Evolutionary conservation across 306 rosid species (phyloP), one percentile per base, ranked within the genome.

Genomic region (Lathyrus sativus): DNA sequence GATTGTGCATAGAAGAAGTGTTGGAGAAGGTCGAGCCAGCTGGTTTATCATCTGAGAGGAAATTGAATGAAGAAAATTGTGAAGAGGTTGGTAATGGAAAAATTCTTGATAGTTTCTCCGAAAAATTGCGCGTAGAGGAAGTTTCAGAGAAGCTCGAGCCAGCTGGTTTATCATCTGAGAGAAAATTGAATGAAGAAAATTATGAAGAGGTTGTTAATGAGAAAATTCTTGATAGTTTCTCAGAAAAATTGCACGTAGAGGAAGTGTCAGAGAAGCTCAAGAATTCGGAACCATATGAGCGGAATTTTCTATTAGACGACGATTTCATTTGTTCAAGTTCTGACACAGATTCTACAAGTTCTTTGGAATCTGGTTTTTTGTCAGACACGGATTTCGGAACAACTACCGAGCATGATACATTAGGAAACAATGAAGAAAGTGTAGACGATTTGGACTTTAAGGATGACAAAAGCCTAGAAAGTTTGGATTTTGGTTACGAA

Each of bases 381-480:
- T 80, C 85, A 2, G 87, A 82, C 19, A 73, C 67, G n/a, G 86
- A 81, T 75, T 84, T 78, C 67, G 85, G 74, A 77, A 62, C 64
- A 26, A 38, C 67, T 11, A 46, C 43, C 24, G 79, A 78, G 24
- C 14, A 31, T 38, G 67, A 61, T 66, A 61, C 76, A 22, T 31
- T 65, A 44, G 57, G 49, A 28, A 57, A 8, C 54, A 31, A 41
- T 67, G 79, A 56, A 49, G 70, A 45, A 53, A 67, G 31, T 67
- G 67, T 4, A 29, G 79, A 72, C 3, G 81, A 77, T 63, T 58
- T 78, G 71, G 77, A 77, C n/a, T 74, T 77, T 11, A 24, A 11
- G 4, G 85, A 65, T 56, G 80, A 72, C 9, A 76, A 41, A 31
- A 50, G 49, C 50, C 39, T 26, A 5, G 56, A 70, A 61, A 53